Evolutionary conservation across 345 rosid genomes (phyloP).

Genomic region (Lumnitzera racemosa): DNA sequence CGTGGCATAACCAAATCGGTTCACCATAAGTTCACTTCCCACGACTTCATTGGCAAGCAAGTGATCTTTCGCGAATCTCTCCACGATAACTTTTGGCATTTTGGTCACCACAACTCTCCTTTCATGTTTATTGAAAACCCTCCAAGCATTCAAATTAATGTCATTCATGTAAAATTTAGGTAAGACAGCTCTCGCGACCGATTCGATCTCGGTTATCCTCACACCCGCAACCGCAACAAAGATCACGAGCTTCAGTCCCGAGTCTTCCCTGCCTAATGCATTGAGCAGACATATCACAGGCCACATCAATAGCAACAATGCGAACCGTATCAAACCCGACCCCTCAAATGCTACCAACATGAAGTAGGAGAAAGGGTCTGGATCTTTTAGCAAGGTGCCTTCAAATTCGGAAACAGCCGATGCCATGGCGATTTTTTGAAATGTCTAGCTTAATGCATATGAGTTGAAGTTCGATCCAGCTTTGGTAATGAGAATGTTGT

Average conservation of each 20-base stretch:
- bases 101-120: conserved; percentile 61
- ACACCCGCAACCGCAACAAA: conserved; percentile 56
- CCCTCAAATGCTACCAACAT: conserved; percentile 86
- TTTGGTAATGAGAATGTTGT: no score
- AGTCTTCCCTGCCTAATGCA: conserved; percentile 27
- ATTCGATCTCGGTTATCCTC: conserved; percentile 51
- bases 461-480: no score
- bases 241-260: conserved; percentile 50
- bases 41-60: conserved; percentile 68
- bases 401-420: conserved; percentile 70
- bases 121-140: conserved; percentile 44
- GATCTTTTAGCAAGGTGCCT: conserved; percentile 57
- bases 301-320: conserved; percentile 42
- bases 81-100: conserved; percentile 75
- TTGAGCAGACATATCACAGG: conserved; percentile 58
- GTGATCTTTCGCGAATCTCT: conserved; percentile 71
- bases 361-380: conserved; percentile 65
- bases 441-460: not conserved
- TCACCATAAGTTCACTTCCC: conserved; percentile 57
- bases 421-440: not conserved
- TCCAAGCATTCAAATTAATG: conserved; percentile 63
- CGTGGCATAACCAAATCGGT: conserved; percentile 57
- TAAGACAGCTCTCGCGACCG: conserved; percentile 81
- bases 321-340: conserved; percentile 63
- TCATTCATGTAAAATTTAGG: conserved; percentile 85